Percentiles rank a stretch among this genome's conserved stretches.
Conservation (phyloP, 2,329 filamentous ascomycete genomes). For the Colletotrichum tropicale region DNA sequence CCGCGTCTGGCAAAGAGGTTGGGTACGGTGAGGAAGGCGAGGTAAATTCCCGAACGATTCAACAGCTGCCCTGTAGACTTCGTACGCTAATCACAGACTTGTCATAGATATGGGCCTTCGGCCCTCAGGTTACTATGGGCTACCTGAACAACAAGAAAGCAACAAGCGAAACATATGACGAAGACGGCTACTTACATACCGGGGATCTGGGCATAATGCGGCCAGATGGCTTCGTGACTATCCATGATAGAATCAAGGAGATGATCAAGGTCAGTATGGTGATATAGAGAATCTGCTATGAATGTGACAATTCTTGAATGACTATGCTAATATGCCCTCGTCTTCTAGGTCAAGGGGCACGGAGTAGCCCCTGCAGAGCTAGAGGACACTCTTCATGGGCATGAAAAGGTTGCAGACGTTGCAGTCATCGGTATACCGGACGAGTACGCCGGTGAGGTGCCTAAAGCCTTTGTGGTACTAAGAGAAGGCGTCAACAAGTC, state of each 20-base stretch:
- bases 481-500: conserved; percentile 29
- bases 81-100: background rate
- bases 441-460: conserved; percentile 60
- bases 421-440: conserved; percentile 59
- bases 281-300: background rate
- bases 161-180: conserved; percentile 54
- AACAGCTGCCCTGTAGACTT: background rate
- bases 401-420: conserved; percentile 59
- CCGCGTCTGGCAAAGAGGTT: conserved; percentile 56
- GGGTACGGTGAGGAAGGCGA: conserved; percentile 56
- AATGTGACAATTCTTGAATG: background rate
- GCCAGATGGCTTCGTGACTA: conserved; percentile 58
- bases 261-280: conserved; percentile 62
- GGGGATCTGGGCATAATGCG: conserved; percentile 63
- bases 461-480: conserved; percentile 61
- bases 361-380: conserved; percentile 67
- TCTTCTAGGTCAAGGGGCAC: conserved; percentile 52
- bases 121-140: conserved; percentile 54
- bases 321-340: background rate
- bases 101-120: conserved; percentile 41
- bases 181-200: conserved; percentile 63
- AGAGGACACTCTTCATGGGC: conserved; percentile 65
- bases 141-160: conserved; percentile 49
- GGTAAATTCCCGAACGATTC: background rate
- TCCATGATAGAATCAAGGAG: conserved; percentile 69